Conservation (phyloP, 2,329 filamentous ascomycete species). For the Biscogniauxia sp. region DNA sequence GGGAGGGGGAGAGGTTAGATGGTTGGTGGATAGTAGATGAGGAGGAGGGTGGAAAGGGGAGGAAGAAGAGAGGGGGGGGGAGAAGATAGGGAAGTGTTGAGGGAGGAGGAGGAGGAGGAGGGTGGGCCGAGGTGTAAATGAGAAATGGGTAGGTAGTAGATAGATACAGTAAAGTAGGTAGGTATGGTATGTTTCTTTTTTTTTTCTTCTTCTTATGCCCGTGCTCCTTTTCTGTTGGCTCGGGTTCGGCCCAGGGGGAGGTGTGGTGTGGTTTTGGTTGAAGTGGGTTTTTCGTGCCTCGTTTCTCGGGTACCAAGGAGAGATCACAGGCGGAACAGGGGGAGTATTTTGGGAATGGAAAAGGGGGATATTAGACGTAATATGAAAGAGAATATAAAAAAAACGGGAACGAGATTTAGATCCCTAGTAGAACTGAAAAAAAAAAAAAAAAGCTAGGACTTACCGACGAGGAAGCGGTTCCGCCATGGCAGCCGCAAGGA, state of each 20-base stretch:
- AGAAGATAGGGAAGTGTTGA: too few relatives aligned
- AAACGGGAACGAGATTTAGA: neutral
- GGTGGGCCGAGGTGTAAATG: too few relatives aligned
- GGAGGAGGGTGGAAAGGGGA: neutral
- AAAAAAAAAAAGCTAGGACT: slow-evolving; percentile 20
- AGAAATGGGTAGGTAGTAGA: too few relatives aligned
- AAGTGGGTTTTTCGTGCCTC: neutral
- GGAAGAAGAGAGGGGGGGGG: neutral
- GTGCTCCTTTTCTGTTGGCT: too few relatives aligned
- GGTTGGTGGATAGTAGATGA: too few relatives aligned
- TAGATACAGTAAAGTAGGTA: too few relatives aligned
- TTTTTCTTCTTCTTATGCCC: too few relatives aligned
- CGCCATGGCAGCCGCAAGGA: slow-evolving; percentile 62
- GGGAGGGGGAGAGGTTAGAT: slow-evolving; percentile 1
- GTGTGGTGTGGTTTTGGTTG: too few relatives aligned
- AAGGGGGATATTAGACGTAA: neutral
- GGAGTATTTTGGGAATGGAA: neutral
- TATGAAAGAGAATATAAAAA: neutral
- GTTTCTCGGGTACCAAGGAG: neutral
- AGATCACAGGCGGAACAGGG: neutral
- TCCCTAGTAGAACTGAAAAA: neutral
- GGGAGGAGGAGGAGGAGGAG: too few relatives aligned
- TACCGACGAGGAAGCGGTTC: slow-evolving; percentile 61
- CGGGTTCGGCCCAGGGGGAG: too few relatives aligned
- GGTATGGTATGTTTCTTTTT: too few relatives aligned